phyloP scores from a whole-genome alignment of 164 flowering plant genomes.

The Vitis vinifera region ASM3070453v1 NC_081821.1:13214001-13214500 shows the following conservation, averaged over 20 bases:
- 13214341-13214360: constrained; percentile 73
- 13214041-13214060: too few species aligned
- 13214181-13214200: constrained; percentile 43
- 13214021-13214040: too few species aligned
- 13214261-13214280: constrained; percentile 78
- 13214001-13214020: too few species aligned
- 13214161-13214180: too few species aligned
- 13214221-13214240: constrained; percentile 78
- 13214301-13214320: constrained; percentile 81
- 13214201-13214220: constrained; percentile 91
- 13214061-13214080: too few species aligned
- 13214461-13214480: constrained; percentile 94
- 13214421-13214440: constrained; percentile 69
- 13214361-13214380: constrained; percentile 65
- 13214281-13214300: constrained; percentile 87
- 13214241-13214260: constrained; percentile 70
- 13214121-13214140: too few species aligned
- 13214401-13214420: constrained; percentile 65
- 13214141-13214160: too few species aligned
- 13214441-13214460: constrained; percentile 70
- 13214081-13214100: too few species aligned
- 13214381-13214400: constrained; percentile 54
- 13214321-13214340: constrained; percentile 82
- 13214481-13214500: constrained; percentile 64
- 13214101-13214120: accelerated